A percentile compares a stretch with the other conserved stretches of the same genome.
Evolutionary conservation across 1,284 basidiomycete species (phyloP).

Genomic region (Schizophyllum amplum): DNA sequence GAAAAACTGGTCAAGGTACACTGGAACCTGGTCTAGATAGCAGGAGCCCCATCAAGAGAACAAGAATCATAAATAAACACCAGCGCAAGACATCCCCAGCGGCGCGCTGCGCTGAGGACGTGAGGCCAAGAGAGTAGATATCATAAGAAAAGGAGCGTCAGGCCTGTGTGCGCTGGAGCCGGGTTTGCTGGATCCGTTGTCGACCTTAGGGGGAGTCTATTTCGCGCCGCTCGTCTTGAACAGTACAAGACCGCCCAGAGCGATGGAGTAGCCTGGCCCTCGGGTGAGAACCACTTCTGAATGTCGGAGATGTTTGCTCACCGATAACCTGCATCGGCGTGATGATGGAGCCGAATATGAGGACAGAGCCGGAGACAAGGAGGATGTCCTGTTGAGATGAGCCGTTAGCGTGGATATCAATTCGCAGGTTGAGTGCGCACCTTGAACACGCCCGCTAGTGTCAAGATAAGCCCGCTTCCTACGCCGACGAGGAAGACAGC

Average conservation of each 20-base stretch:
- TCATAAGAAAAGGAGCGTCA: background rate
- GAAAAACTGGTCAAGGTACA: no score
- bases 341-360: constrained; percentile 75
- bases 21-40: no score
- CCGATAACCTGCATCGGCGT: constrained; percentile 85
- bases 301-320: constrained; percentile 23
- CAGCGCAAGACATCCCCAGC: no score
- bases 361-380: constrained; percentile 83
- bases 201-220: constrained; percentile 18
- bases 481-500: constrained; percentile 93
- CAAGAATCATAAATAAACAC: no score
- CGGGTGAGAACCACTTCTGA: constrained; percentile 1
- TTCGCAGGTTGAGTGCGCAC: constrained; percentile 18
- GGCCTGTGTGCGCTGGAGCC: no score
- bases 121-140: no score
- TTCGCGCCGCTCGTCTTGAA: constrained; percentile 78
- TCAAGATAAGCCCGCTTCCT: constrained; percentile 83
- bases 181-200: no score
- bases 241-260: constrained; percentile 70
- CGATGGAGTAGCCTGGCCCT: constrained; percentile 65
- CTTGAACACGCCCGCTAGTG: constrained; percentile 93
- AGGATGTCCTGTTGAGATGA: constrained; percentile 69
- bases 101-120: no score
- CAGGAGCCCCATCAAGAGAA: no score
- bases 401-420: background rate